Percentiles rank a stretch among this genome's conserved stretches.
These are phyloP conservation scores for Colletotrichum sp. DNA, from an alignment of 2,329 filamentous ascomycete species.

Conservation along the genomic window DNA sequence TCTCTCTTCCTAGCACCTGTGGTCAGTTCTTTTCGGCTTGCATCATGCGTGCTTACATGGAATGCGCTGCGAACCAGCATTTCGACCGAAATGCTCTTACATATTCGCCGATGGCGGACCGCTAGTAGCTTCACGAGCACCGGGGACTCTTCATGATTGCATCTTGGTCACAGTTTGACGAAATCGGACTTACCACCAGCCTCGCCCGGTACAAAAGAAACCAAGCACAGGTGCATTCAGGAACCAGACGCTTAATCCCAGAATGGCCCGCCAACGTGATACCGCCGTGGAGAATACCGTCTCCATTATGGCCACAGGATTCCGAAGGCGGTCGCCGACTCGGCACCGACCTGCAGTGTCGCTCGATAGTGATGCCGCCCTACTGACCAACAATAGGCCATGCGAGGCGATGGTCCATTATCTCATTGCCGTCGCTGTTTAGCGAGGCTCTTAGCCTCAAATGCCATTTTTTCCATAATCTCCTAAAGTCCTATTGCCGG, in stretches of 20 bases:
- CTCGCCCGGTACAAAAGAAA: background rate
- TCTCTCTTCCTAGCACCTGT: background rate
- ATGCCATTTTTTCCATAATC: background rate
- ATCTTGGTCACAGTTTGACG: background rate
- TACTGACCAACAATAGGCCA: background rate
- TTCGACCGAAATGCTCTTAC: background rate
- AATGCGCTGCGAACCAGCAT: background rate
- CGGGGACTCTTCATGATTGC: background rate
- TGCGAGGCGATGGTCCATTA: background rate
- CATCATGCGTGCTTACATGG: background rate
- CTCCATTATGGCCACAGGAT: background rate
- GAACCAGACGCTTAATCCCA: background rate
- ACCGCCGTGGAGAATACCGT: background rate
- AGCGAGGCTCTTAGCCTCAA: background rate
- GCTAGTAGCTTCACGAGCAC: background rate
- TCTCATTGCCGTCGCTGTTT: background rate
- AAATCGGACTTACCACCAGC: background rate
- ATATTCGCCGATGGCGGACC: background rate
- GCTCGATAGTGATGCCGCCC: background rate
- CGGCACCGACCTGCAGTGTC: conserved; percentile 9
- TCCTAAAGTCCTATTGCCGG: background rate
- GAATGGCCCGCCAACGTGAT: background rate
- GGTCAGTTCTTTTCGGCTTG: background rate
- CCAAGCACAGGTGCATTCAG: background rate
- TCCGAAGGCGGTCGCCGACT: background rate